phyloP scores from a whole-genome alignment of 2,329 filamentous ascomycete genomes.

The Boeremia lycopersici region DNA sequence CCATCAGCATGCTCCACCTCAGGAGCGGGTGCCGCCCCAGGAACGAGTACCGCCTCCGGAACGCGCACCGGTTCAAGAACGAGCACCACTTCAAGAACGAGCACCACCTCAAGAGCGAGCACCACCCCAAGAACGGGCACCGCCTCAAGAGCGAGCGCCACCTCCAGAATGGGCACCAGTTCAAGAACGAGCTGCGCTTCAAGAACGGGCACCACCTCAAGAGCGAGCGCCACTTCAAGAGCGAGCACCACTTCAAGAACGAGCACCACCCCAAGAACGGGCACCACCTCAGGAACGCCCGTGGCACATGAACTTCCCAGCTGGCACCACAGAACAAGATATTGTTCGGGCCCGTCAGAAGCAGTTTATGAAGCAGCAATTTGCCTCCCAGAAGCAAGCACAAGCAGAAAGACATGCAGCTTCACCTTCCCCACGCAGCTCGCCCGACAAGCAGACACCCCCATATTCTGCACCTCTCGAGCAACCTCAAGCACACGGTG shows the following conservation, averaged over 20 bases:
- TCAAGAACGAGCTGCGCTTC: too few species aligned
- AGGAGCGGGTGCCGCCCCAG: too few species aligned
- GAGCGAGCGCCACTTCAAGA: too few species aligned
- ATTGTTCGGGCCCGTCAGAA: constrained; percentile 45
- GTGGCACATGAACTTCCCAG: constrained; percentile 44
- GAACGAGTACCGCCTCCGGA: not conserved
- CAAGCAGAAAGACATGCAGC: constrained; percentile 38
- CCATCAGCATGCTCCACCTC: constrained; percentile 16
- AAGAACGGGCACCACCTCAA: too few species aligned
- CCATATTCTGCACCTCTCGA: constrained; percentile 16
- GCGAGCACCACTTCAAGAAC: too few species aligned
- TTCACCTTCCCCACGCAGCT: constrained; percentile 40
- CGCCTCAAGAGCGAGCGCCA: constrained; percentile 31
- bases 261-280: not conserved
- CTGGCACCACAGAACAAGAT: constrained; percentile 44
- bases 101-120: too few species aligned
- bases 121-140: not conserved
- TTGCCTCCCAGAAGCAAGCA: constrained; percentile 40
- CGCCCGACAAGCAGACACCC: constrained; percentile 29
- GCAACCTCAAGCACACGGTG: constrained; percentile 23
- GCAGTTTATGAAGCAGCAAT: constrained; percentile 44
- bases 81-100: too few species aligned
- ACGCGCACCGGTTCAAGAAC: too few species aligned
- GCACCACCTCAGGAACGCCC: constrained; percentile 26
- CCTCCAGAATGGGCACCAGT: too few species aligned